phyloP scores from a whole-genome alignment of 176 grass and related monocot species.

The Phoenix roebelenii region DNA sequence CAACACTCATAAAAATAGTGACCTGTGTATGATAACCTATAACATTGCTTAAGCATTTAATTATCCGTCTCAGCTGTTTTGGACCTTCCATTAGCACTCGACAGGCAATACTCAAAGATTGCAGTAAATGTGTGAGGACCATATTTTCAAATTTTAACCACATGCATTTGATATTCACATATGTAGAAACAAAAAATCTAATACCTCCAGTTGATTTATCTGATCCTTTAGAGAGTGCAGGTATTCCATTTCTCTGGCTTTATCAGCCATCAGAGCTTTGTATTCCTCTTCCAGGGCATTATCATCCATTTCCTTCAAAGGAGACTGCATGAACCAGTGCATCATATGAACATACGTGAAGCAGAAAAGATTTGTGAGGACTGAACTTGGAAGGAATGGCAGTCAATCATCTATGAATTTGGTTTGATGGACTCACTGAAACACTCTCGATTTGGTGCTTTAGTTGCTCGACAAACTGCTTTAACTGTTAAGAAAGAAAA shows the following conservation, averaged over 20 bases:
- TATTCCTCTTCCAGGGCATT: constrained; percentile 55
- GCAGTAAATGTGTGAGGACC: background rate
- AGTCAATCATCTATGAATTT: too few relatives aligned
- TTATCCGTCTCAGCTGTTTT: too few relatives aligned
- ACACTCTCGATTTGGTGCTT: constrained; percentile 29
- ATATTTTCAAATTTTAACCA: background rate
- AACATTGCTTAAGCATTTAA: too few relatives aligned
- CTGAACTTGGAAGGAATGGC: too few relatives aligned
- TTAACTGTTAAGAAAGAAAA: constrained; percentile 1
- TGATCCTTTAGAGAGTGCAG: constrained; percentile 44
- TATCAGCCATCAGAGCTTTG: constrained; percentile 55
- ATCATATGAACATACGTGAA: too few relatives aligned
- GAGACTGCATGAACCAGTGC: constrained; percentile 30
- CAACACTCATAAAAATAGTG: too few relatives aligned
- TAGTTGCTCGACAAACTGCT: constrained; percentile 37
- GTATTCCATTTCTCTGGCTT: constrained; percentile 61
- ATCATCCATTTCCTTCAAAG: constrained; percentile 49
- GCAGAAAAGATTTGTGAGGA: too few relatives aligned
- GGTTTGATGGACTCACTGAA: constrained; percentile 38
- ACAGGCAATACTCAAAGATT: too few relatives aligned
- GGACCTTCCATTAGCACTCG: too few relatives aligned
- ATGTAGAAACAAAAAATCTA: background rate
- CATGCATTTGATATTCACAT: background rate
- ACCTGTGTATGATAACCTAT: too few relatives aligned
- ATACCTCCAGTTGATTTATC: constrained; percentile 68